A percentile compares a stretch with the other conserved stretches of the same genome.
phyloP scores from a whole-genome alignment of 2,329 filamentous ascomycete genomes.

The Aspergillus japonicus region DNA sequence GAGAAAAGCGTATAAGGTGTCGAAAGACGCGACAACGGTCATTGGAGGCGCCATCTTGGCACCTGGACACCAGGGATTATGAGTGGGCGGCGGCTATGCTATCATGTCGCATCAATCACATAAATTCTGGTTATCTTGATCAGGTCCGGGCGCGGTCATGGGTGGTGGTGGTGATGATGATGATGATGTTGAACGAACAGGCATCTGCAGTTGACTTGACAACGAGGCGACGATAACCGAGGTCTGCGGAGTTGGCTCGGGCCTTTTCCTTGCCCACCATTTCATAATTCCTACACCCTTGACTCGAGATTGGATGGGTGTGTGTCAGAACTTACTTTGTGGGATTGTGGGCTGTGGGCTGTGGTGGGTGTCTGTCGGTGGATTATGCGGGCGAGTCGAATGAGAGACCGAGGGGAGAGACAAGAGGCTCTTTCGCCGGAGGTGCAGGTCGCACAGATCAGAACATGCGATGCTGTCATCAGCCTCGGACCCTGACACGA shows the following conservation, averaged over 20 bases:
- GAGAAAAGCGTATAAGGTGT: conserved; percentile 6
- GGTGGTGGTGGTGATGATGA: background rate
- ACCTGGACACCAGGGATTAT: background rate
- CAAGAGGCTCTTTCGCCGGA: background rate
- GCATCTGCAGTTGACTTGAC: conserved; percentile 1
- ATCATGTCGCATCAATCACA: conserved; percentile 5
- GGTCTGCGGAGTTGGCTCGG: background rate
- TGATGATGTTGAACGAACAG: background rate
- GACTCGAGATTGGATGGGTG: background rate
- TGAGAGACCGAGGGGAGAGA: background rate
- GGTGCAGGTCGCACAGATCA: conserved; percentile 1
- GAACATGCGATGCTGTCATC: background rate
- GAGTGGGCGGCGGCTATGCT: background rate
- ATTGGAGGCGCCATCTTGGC: conserved; percentile 13
- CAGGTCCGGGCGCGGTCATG: background rate
- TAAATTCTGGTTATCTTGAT: conserved; percentile 1
- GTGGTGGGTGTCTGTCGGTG: background rate
- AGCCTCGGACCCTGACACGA: background rate
- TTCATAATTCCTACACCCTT: background rate
- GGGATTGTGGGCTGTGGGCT: background rate
- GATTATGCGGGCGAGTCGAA: background rate
- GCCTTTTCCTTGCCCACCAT: background rate
- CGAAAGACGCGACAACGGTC: conserved; percentile 11
- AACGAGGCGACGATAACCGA: background rate
- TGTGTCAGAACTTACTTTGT: conserved; percentile 1